phyloP scores from a whole-genome alignment of 169 alveolate genomes.

The Eimeria necatrix region DNA sequence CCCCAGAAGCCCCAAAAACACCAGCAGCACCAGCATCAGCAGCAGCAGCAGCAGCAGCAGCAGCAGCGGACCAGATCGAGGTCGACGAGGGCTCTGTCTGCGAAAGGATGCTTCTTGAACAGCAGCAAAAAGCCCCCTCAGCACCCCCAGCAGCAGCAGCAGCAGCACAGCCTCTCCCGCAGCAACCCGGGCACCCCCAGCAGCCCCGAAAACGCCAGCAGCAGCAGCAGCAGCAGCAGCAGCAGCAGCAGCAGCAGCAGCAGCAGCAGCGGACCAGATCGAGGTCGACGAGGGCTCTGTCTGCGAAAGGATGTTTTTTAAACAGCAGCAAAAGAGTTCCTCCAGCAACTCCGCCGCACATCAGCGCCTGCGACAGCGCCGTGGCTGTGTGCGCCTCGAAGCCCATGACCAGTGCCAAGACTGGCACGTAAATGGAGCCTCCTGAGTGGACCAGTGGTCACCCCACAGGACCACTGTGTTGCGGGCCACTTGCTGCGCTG shows the following conservation, averaged over 20 bases:
- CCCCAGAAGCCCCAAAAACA: not conserved
- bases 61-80: too few species aligned
- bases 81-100: conserved; percentile 76
- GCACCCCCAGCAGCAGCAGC: conserved; percentile 8
- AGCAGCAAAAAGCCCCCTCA: too few species aligned
- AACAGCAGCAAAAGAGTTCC: conserved; percentile 66
- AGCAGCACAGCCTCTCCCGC: not conserved
- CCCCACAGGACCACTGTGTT: too few species aligned
- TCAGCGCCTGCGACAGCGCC: conserved; percentile 66
- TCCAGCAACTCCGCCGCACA: conserved; percentile 78
- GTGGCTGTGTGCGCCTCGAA: conserved; percentile 77
- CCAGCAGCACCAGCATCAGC: conserved; percentile 24
- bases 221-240: conserved; percentile 32
- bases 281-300: conserved; percentile 76
- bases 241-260: too few species aligned
- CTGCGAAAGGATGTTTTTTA: conserved; percentile 76
- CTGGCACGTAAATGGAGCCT: conserved; percentile 81
- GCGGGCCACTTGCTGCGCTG: too few species aligned
- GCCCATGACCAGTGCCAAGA: conserved; percentile 70
- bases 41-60: conserved; percentile 1
- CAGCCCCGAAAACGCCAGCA: not conserved
- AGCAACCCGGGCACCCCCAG: not conserved
- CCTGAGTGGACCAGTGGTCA: conserved; percentile 16
- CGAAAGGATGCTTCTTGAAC: conserved; percentile 76
- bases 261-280: conserved; percentile 73